Evolutionary conservation across 305 asterid genomes (phyloP).

Genomic region (Fraxinus latifolia): DNA sequence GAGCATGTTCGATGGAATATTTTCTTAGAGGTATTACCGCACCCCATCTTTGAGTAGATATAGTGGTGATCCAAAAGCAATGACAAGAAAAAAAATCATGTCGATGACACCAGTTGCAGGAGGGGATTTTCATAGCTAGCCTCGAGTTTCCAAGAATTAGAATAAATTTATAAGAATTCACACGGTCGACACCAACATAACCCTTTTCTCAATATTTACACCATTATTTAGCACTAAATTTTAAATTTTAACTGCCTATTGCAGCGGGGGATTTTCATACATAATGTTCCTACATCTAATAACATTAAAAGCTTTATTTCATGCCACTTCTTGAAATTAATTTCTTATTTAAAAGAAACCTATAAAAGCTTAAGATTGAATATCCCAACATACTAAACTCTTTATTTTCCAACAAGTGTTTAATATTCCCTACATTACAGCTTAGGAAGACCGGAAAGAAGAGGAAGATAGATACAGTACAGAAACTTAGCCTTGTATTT

Average conservation of each 20-base stretch:
- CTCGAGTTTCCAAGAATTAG: neutral
- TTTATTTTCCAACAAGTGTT: constrained; percentile 6
- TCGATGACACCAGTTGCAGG: neutral
- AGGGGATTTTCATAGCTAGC: neutral
- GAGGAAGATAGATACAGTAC: neutral
- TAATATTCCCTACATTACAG: neutral
- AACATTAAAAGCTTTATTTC: neutral
- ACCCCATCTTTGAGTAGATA: neutral
- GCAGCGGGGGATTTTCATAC: neutral
- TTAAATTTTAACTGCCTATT: neutral
- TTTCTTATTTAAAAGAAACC: neutral
- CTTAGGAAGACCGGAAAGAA: neutral
- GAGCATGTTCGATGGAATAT: no score
- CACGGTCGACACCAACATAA: neutral
- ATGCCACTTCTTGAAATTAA: constrained; percentile 8
- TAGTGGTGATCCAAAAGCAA: neutral
- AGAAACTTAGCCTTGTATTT: constrained; percentile 3
- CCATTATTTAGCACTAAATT: neutral
- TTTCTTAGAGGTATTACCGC: no score
- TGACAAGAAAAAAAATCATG: neutral
- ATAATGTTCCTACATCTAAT: neutral
- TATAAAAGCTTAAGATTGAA: neutral
- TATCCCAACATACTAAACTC: neutral
- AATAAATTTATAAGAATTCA: neutral
- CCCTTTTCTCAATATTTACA: neutral